Conservation (phyloP, 2,329 filamentous ascomycete genomes). For the Claviceps purpurea region DNA sequence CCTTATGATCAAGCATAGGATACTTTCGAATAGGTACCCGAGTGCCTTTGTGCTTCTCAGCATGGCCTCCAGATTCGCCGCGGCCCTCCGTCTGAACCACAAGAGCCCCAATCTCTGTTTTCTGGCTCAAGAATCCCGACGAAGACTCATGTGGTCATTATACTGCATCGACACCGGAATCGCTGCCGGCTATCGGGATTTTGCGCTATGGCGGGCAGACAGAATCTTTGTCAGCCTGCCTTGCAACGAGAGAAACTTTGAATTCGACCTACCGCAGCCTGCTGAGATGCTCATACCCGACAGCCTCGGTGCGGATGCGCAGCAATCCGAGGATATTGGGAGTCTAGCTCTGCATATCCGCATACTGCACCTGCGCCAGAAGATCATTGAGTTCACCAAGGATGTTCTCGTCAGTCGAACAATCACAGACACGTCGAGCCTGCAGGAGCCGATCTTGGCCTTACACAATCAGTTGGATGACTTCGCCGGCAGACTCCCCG, state of each 20-base stretch:
- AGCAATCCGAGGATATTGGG: conserved; percentile 36
- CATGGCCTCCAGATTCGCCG: conserved; percentile 28
- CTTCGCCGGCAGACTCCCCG: conserved; percentile 39
- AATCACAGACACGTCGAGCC: conserved; percentile 26
- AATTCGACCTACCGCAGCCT: conserved; percentile 43
- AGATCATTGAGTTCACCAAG: conserved; percentile 41
- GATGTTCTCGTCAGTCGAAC: conserved; percentile 22
- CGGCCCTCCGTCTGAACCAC: conserved; percentile 29
- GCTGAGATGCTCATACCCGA: conserved; percentile 38
- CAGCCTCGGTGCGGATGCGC: conserved; percentile 26
- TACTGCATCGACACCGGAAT: conserved; percentile 30
- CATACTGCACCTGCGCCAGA: conserved; percentile 39
- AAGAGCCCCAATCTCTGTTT: conserved; percentile 26
- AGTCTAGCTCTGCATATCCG: conserved; percentile 43
- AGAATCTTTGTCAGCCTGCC: conserved; percentile 28
- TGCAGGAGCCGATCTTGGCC: conserved; percentile 30
- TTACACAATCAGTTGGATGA: conserved; percentile 36
- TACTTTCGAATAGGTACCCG: conserved; percentile 29
- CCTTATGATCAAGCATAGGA: conserved; percentile 30
- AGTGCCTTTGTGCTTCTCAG: conserved; percentile 32
- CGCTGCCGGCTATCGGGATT: conserved; percentile 30
- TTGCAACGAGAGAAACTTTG: conserved; percentile 32
- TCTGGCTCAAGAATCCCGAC: conserved; percentile 27
- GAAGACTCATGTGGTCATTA: conserved; percentile 31
- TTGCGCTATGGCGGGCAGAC: conserved; percentile 29